These are phyloP conservation scores for Lecanoromycetidae sp. DNA, from an alignment of 2,329 filamentous ascomycete species.

Conservation along the genomic window DNA sequence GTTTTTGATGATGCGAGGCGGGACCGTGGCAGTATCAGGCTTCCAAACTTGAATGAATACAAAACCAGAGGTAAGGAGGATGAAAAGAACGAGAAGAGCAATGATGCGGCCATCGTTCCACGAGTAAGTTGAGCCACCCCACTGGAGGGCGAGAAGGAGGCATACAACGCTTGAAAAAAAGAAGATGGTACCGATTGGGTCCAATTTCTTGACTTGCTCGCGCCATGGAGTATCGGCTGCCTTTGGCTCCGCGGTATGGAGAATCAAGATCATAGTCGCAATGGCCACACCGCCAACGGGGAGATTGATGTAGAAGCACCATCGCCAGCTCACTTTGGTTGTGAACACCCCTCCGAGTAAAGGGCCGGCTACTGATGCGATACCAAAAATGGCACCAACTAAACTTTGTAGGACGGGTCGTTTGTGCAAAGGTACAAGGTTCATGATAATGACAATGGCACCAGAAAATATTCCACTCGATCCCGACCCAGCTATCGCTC, in stretches of 20 bases:
- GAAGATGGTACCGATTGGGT: slow-evolving; percentile 48
- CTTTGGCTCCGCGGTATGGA: slow-evolving; percentile 8
- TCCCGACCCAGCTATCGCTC: slow-evolving; percentile 26
- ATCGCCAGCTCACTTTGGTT: slow-evolving; percentile 24
- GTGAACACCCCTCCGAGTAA: slow-evolving; percentile 26
- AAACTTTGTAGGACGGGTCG: slow-evolving; percentile 20
- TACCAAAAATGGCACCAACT: slow-evolving; percentile 17
- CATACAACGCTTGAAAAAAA: slow-evolving; percentile 49
- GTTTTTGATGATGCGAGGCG: slow-evolving; percentile 21
- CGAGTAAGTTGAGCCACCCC: slow-evolving; percentile 22
- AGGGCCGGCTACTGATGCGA: slow-evolving; percentile 18
- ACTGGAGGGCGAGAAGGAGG: slow-evolving; percentile 45
- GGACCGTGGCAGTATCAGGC: slow-evolving; percentile 23
- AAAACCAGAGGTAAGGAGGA: slow-evolving; percentile 20
- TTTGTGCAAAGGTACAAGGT: slow-evolving; percentile 20
- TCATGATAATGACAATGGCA: slow-evolving; percentile 20
- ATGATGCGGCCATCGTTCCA: slow-evolving; percentile 26
- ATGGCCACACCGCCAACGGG: slow-evolving; percentile 30
- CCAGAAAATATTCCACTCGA: slow-evolving; percentile 22
- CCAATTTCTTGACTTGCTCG: slow-evolving; percentile 29
- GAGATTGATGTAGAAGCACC: slow-evolving; percentile 29
- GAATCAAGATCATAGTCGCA: slow-evolving; percentile 37
- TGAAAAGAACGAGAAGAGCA: slow-evolving; percentile 23
- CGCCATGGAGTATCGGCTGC: slow-evolving; percentile 8
- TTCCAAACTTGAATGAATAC: slow-evolving; percentile 21